These are phyloP conservation scores for Coniochaeta pulveracea DNA, from an alignment of 2,329 filamentous ascomycete species.

Conservation along the genomic window DNA sequence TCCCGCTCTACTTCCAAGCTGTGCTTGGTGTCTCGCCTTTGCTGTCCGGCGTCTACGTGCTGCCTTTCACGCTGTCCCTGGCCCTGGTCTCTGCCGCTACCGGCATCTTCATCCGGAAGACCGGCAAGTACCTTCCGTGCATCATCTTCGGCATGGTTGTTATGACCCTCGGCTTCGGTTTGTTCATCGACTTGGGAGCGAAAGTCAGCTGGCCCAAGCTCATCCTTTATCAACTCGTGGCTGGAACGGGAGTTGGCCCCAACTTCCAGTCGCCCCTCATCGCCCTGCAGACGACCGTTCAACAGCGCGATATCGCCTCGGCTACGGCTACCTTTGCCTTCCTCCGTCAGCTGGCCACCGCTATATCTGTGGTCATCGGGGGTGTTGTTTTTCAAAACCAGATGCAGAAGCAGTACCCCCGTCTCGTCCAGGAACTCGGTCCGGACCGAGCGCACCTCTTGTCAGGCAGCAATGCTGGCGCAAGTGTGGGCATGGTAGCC, in stretches of 20 bases:
- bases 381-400: constrained; percentile 28
- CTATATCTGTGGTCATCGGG: constrained; percentile 47
- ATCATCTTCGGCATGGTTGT: constrained; percentile 42
- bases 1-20: constrained; percentile 64
- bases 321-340: constrained; percentile 53
- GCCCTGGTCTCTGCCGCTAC: constrained; percentile 29
- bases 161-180: constrained; percentile 47
- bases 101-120: constrained; percentile 34
- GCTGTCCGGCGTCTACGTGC: constrained; percentile 47
- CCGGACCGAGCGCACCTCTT: constrained; percentile 36
- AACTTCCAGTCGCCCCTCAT: constrained; percentile 54
- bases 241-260: constrained; percentile 48
- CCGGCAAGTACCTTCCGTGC: constrained; percentile 44
- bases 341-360: constrained; percentile 43
- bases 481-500: constrained; percentile 48
- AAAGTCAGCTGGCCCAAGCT: constrained; percentile 34
- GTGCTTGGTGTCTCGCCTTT: constrained; percentile 50
- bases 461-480: constrained; percentile 46
- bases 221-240: constrained; percentile 44
- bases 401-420: constrained; percentile 23
- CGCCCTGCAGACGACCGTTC: constrained; percentile 51
- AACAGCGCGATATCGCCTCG: constrained; percentile 47
- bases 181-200: constrained; percentile 43
- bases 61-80: constrained; percentile 46
- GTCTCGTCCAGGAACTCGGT: constrained; percentile 16